Base-by-base conservation (phyloP, 1,284 basidiomycete species). In the Tausonia pullulans region DNA sequence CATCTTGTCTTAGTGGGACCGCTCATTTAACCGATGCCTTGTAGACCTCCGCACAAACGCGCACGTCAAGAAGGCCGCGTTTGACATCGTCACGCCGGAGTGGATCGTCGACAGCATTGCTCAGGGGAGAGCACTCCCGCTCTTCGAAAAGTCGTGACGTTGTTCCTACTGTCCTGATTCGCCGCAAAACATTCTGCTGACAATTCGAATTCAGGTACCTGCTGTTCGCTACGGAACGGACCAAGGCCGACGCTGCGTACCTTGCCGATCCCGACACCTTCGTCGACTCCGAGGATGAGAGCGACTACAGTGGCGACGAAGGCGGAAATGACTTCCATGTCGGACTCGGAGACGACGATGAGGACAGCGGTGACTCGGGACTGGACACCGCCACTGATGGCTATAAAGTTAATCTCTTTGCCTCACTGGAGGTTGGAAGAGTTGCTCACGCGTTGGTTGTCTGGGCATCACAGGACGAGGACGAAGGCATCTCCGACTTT, bases 51-150 rank as follows among this genome's bases (percentile, higher is more conserved):
- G 9, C 4, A 63, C 52, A 6, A 55, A 63, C n/a, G 43, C 62
- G 58, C 5, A 64, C 58, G 74, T 72, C 46, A 70, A 72, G 52
- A 74, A 75, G 49, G 74, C 73, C 0, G 69, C 86, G 67, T 86
- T 83, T 65, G 87, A 90, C 71, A 81, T 94, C 59, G 77, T 95
- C 63, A 84, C 81, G 62, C 88, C 92, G 0, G 76, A 81, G 45
- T 96, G 91, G 90, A 79, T 96, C 59, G 73, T 80, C 55, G 88
- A 91, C 70, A 90, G 85, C n/a, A 80, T 93, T 54, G 78, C 80
- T 3, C 77, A 79, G 44, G 80, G 79, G 13, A 76, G 81, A 62
- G 75, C 79, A 13, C 72, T 84, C 11, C 85, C 88, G 0, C 74
- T 91, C 57, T 79, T 77, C 43, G 48, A 6, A 40, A 5, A 46